Evolutionary conservation across 140 eudicot genomes (phyloP).

Genomic region (Flaveria floridana): DNA sequence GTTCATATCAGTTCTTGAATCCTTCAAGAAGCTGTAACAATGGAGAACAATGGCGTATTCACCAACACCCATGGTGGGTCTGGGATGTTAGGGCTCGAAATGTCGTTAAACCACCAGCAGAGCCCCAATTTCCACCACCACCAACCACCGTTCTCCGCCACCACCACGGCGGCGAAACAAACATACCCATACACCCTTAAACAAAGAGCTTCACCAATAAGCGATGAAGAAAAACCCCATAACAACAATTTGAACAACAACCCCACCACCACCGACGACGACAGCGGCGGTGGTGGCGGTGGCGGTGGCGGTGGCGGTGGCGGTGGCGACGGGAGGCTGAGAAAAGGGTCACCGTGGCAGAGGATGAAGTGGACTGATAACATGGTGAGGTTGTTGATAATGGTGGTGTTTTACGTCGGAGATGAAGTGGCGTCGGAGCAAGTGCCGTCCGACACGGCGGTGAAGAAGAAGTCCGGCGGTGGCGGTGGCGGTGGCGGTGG

Average conservation of each 20-base stretch:
- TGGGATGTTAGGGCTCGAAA: constrained; percentile 60
- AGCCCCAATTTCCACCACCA: constrained; percentile 41
- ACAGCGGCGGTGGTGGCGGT: constrained; percentile 23
- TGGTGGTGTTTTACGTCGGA: constrained; percentile 75
- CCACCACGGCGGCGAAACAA: constrained; percentile 30
- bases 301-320: constrained; percentile 35
- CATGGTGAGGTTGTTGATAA: constrained; percentile 78
- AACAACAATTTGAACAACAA: constrained; percentile 20
- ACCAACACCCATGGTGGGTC: constrained; percentile 38
- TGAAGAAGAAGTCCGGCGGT: constrained; percentile 35
- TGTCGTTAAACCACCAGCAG: constrained; percentile 58
- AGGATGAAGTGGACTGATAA: constrained; percentile 95
- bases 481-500: constrained; percentile 50
- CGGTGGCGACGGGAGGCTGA: constrained; percentile 42
- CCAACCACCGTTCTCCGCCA: constrained; percentile 48
- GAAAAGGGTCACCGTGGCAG: constrained; percentile 75
- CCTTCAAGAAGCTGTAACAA: constrained; percentile 10
- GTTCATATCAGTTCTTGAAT: background rate
- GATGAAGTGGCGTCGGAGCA: constrained; percentile 67
- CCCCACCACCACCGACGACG: constrained; percentile 34
- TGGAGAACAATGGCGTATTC: constrained; percentile 67
- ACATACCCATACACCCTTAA: constrained; percentile 39
- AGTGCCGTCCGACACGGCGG: constrained; percentile 28
- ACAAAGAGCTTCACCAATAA: constrained; percentile 43
- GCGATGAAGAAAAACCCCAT: constrained; percentile 70